These are phyloP conservation scores for Rhizopogon vulgaris DNA, from an alignment of 768 basidiomycete genomes.

Conservation along the genomic window DNA sequence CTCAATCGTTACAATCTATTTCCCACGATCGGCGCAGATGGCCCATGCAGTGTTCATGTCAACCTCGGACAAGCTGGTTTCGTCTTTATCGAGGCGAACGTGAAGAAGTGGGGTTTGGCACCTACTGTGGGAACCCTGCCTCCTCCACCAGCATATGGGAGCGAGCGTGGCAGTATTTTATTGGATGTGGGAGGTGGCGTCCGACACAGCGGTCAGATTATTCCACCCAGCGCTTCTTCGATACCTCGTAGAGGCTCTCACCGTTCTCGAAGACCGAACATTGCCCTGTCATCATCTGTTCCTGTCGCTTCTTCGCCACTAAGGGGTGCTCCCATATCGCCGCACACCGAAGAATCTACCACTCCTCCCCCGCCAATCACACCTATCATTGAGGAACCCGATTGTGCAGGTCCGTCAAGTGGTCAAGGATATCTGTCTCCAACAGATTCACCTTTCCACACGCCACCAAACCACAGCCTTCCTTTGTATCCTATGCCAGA, in stretches of 20 bases:
- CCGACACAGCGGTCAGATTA: slow-evolving; percentile 31
- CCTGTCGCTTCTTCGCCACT: slow-evolving; percentile 63
- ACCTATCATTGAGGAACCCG: slow-evolving; percentile 63
- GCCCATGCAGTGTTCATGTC: slow-evolving; percentile 93
- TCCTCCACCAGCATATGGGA: slow-evolving; percentile 96
- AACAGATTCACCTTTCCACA: slow-evolving; percentile 58
- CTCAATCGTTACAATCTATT: slow-evolving; percentile 90
- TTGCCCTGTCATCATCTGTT: slow-evolving; percentile 27
- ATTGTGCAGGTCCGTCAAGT: slow-evolving; percentile 46
- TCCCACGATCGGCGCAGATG: slow-evolving; percentile 94
- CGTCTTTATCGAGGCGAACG: slow-evolving; percentile 98
- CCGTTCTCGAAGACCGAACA: slow-evolving; percentile 52
- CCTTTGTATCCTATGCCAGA: slow-evolving; percentile 33
- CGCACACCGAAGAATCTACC: slow-evolving; percentile 41
- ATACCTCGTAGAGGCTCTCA: slow-evolving; percentile 48
- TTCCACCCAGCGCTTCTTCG: slow-evolving; percentile 34
- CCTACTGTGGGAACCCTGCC: slow-evolving; percentile 96
- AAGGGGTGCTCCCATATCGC: slow-evolving; percentile 41
- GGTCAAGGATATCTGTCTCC: slow-evolving; percentile 52
- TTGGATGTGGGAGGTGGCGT: slow-evolving; percentile 69
- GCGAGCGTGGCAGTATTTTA: slow-evolving; percentile 92
- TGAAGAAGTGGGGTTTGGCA: slow-evolving; percentile 99
- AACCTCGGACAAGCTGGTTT: slow-evolving; percentile 98
- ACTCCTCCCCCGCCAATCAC: slow-evolving; percentile 64
- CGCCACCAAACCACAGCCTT: slow-evolving; percentile 41